Conservation (phyloP, 768 basidiomycete genomes). For the Pleurotus eryngii region DNA sequence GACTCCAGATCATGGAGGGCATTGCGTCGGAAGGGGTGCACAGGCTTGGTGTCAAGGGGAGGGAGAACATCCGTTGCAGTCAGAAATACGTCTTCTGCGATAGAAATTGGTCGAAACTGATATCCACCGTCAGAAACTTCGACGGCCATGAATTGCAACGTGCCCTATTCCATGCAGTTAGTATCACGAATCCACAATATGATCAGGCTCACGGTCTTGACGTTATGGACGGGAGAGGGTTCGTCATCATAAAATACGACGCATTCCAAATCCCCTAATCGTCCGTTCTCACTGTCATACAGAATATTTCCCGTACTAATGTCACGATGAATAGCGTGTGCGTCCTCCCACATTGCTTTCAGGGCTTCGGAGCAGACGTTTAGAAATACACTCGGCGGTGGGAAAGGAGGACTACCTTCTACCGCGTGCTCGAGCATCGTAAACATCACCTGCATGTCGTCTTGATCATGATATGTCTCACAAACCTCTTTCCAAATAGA, state of each 20-base stretch:
- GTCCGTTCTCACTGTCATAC: background rate
- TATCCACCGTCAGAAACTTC: background rate
- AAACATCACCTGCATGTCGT: background rate
- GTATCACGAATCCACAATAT: background rate
- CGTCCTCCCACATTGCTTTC: background rate
- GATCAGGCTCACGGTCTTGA: constrained; percentile 2
- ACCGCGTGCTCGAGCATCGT: background rate
- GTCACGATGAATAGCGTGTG: constrained; percentile 14
- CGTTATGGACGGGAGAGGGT: background rate
- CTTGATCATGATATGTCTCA: background rate
- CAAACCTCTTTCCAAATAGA: background rate
- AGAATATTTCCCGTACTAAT: constrained; percentile 14
- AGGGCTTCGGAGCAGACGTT: constrained; percentile 6
- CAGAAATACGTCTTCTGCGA: background rate
- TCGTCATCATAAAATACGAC: background rate
- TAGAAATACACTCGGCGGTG: background rate
- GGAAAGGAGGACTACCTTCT: constrained; percentile 3
- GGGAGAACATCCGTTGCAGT: background rate
- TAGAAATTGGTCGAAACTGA: background rate
- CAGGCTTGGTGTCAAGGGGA: too few relatives aligned
- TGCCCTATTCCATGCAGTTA: constrained; percentile 6
- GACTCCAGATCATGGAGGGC: constrained; percentile 13
- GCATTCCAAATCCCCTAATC: constrained; percentile 13
- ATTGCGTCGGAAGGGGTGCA: constrained; percentile 6
- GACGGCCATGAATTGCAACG: constrained; percentile 13